These are phyloP conservation scores for Acacia crassicarpa DNA, from an alignment of 306 rosid genomes.

Conservation along the genomic window DNA sequence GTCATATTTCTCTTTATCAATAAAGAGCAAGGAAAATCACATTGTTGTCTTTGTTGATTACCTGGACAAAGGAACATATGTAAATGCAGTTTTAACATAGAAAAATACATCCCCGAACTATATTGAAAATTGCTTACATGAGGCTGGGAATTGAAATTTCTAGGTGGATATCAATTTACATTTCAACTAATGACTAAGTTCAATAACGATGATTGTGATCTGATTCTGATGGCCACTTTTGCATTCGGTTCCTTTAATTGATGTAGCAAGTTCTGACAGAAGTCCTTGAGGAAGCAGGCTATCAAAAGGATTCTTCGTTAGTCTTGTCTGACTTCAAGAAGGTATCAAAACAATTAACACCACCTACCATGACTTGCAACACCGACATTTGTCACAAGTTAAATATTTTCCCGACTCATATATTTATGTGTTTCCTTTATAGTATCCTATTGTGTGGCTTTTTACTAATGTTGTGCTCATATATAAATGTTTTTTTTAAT, in stretches of 20 bases:
- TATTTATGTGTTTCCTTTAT: neutral
- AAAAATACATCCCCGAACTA: slow-evolving; percentile 5
- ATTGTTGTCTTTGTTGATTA: neutral
- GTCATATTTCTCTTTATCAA: slow-evolving; percentile 9
- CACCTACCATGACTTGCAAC: slow-evolving; percentile 31
- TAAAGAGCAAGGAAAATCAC: neutral
- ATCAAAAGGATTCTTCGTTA: slow-evolving; percentile 56
- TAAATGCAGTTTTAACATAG: slow-evolving; percentile 6
- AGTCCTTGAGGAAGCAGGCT: slow-evolving; percentile 85
- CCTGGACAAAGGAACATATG: slow-evolving; percentile 7
- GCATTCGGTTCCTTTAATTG: slow-evolving; percentile 14
- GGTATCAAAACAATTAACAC: slow-evolving; percentile 46
- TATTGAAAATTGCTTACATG: slow-evolving; percentile 16
- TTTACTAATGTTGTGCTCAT: neutral
- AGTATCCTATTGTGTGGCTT: neutral
- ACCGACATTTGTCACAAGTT: slow-evolving; percentile 1
- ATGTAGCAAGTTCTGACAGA: slow-evolving; percentile 66
- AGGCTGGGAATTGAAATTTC: slow-evolving; percentile 7
- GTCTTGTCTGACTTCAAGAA: slow-evolving; percentile 66
- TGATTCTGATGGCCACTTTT: slow-evolving; percentile 29
- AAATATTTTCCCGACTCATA: neutral
- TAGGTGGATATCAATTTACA: slow-evolving; percentile 19
- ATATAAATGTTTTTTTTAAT: neutral
- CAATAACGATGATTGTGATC: slow-evolving; percentile 12
- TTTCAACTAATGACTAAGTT: slow-evolving; percentile 21